Base-by-base conservation (phyloP, 2,329 filamentous ascomycete genomes). In the Sporothrix inflata region DNA sequence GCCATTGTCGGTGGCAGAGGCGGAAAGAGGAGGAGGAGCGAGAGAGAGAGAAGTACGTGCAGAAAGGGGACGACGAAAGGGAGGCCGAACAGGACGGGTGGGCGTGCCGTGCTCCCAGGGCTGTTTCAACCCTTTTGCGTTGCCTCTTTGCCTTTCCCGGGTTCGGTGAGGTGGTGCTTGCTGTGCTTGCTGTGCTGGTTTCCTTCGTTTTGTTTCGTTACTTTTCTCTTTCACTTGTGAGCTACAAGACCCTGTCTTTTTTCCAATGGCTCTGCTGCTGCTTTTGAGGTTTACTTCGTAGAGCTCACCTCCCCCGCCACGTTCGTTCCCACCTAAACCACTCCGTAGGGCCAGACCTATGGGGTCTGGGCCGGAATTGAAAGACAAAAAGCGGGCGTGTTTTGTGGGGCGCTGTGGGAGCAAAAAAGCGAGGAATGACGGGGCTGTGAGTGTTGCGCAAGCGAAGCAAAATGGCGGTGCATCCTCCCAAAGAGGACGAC, bases 271-370 rank as follows among this genome's bases (percentile, higher is more conserved):
- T 6, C 42, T 47, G 27, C 1, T 49, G 63, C 42, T 49, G 63
- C 42, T 49, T 47, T 66, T 49, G 24, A 66, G 42, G 63, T 66
- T n/a, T n/a, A n/a, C n/a, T n/a, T n/a, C n/a, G n/a, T 24, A 27
- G 38, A 65, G 60, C 60, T 65, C 60, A 60, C 24, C 53, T 40
- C 57, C 60, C 60, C 60, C 60, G 60, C 60, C 60, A 65, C 14
- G 60, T 27, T 60, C 38, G 21, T 40, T 65, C 38, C 38, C 11
- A 63, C 57, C 34, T 42, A 7, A 8, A 4, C 4, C 27, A n/a
- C 21, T 42, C 16, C n/a, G 12, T 19, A 65, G 60, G 60, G 60
- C 60, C 38, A 65, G 38, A 45, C 38, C n/a, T 61, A 40, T 61
- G 57, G 57, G 30, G 34, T n/a, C 55, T 40, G 55, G 55, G 16